A percentile compares a stretch with the other conserved stretches of the same genome.
phyloP scores from a whole-genome alignment of 2,329 filamentous ascomycete species.

The Magnaporthiopsis poae region DNA sequence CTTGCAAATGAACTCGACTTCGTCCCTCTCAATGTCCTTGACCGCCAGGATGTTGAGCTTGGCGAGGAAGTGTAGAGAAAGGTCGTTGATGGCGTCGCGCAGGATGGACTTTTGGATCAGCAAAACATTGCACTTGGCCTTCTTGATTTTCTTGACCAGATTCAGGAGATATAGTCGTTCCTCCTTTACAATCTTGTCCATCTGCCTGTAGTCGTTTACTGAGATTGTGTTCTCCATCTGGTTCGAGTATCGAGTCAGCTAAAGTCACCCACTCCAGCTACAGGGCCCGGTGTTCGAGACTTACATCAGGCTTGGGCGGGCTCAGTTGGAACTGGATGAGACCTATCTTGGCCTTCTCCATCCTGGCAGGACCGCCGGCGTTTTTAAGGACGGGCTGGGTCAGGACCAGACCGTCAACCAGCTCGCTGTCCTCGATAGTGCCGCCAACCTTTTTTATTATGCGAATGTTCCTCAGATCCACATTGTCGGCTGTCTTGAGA shows the following conservation, averaged over 20 bases:
- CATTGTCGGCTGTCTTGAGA: constrained; percentile 87
- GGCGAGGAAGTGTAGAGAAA: constrained; percentile 92
- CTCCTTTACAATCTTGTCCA: constrained; percentile 99
- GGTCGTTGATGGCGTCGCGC: constrained; percentile 91
- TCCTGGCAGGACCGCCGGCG: constrained; percentile 77
- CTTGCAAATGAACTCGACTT: constrained; percentile 99
- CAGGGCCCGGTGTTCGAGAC: constrained; percentile 20
- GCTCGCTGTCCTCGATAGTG: constrained; percentile 95
- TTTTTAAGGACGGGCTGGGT: constrained; percentile 90
- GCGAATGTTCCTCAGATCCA: constrained; percentile 90
- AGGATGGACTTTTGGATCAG: constrained; percentile 98
- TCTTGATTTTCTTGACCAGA: constrained; percentile 99
- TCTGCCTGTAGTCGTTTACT: constrained; percentile 98
- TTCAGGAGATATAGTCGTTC: constrained; percentile 96
- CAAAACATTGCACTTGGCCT: constrained; percentile 97
- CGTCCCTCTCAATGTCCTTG: constrained; percentile 97
- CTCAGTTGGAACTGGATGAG: constrained; percentile 98
- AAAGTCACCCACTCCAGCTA: constrained; percentile 1
- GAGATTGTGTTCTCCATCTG: constrained; percentile 99
- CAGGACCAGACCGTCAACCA: constrained; percentile 87
- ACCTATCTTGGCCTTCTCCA: constrained; percentile 95
- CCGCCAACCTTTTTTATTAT: constrained; percentile 97
- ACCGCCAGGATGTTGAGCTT: constrained; percentile 91
- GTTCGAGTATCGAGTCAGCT: constrained; percentile 4
- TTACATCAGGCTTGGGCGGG: constrained; percentile 89